Evolutionary conservation across 306 rosid species (phyloP), one percentile per base, ranked within the genome.

Genomic region (Cicer cuneatum): DNA sequence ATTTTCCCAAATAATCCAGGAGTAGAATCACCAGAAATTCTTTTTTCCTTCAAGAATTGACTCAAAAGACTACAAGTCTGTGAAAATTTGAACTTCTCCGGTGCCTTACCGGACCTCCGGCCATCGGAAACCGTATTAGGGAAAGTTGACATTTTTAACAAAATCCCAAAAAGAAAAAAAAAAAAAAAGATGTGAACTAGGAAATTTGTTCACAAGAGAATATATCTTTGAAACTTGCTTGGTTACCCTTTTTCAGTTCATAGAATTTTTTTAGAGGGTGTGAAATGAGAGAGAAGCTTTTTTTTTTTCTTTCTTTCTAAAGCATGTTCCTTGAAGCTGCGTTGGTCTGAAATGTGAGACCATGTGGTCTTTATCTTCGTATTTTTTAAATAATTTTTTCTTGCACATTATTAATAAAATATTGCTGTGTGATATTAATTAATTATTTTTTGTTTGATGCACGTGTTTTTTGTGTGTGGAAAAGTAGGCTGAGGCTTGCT

Each of bases 21-120:
- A 64, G 54, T 10, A 41, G 80, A 13, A 73, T 73, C 85, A 35
- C 38, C 85, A 66, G 85, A 78, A 73, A 47, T 72, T 37, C 95
- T 84, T 78, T 86, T 89, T 79, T 91, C 97, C 89, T 87, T 93
- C 96, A 93, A 71, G 67, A 80, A 83, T 63, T 84, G 89, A 78
- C 94, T 87, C 75, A 93, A 40, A 6, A 89, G 84, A 64, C 74
- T 87, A 70, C 96, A 91, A 16, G 91, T 86, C 86, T 88, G 94
- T 2, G 96, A 76, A 59, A 93, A 91, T 71, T 80, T 88, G 45
- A 87, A 77, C 76, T 78, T 93, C 77, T 93, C 94, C 76, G 79
- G 72, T 2, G 77, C 79, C 87, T 79, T 82, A n/a, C 80, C 85
- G 48, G 48, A 12, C 16, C 71, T 79, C 72, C 76, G 82, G 79